Evolutionary conservation across 805 yeast genomes (phyloP), one percentile per base, ranked within the genome.

Genomic region (Kuraishia hungarica): DNA sequence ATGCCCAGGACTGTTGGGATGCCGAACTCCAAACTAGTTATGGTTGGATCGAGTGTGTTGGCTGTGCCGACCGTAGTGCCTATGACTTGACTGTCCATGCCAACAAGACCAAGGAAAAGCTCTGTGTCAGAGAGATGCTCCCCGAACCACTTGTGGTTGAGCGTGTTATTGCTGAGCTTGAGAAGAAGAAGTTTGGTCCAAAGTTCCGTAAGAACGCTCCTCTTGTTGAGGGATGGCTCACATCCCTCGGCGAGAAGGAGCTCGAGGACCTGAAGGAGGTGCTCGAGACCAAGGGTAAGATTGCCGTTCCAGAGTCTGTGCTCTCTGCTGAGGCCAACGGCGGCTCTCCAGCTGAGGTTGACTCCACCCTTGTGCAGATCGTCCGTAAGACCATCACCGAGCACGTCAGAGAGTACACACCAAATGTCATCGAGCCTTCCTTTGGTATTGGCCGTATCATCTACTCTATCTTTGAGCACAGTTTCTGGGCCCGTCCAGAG

Each of bases 11-110:
- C 76, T 94, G 99, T 79, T 94, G 99, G 99, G 99, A 94, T 76
- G 97, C 96, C 61, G 99, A 94, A 78, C 79, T 94, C 66, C 85
- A 88, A 64, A 86, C 97, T 49, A 89, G 97, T 39, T 94, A 90
- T 66, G 99, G 99, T 65, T 94, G 99, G 99, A 89, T 94, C 65
- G 99, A 94, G 78, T 96, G 99, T 84, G 97, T 94, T 70, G 99
- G 99, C 63, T 94, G 98, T 78, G 99, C 99, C 61, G 99, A 94
- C 76, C 85, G 99, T 78, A 89, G 97, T 51, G 99, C 99, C 48
- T 94, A 90, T 70, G 99, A 94, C 76, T 82, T 94, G 72, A 81
- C 93, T 52, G 99, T 96, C 58, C 99, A 94, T 71, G 75, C 97
- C 50, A 94, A 93, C 56, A 88, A 89, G 74, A 94, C 99, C 56